Percentiles rank a stretch among this genome's conserved stretches.
These are phyloP conservation scores for Trichoderma parareesei DNA, from an alignment of 495 filamentous ascomycete species.

Conservation along the genomic window DNA sequence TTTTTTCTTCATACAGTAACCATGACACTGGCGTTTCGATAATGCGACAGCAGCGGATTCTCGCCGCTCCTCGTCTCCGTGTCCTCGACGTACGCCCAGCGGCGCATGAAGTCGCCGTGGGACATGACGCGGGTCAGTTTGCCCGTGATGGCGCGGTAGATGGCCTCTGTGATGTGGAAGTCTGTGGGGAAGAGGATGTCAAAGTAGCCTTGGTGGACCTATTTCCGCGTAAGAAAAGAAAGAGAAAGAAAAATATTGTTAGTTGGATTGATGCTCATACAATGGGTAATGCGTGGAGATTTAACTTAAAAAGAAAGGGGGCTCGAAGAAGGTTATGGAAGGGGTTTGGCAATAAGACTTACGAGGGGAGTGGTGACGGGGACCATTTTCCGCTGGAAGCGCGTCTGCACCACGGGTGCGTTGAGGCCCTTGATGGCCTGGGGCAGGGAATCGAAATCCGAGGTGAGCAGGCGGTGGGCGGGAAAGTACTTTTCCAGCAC, in stretches of 20 bases:
- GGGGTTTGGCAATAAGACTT: slow-evolving; percentile 25
- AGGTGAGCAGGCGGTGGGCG: slow-evolving; percentile 75
- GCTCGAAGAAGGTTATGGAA: too few species aligned
- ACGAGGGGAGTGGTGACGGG: slow-evolving; percentile 88
- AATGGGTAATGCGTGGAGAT: not conserved
- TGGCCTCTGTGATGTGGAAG: slow-evolving; percentile 76
- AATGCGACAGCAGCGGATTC: slow-evolving; percentile 89
- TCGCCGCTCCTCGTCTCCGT: slow-evolving; percentile 84
- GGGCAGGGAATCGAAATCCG: slow-evolving; percentile 82
- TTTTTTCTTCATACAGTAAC: slow-evolving; percentile 52
- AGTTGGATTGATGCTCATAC: slow-evolving; percentile 6
- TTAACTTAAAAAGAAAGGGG: not conserved
- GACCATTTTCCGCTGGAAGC: slow-evolving; percentile 76
- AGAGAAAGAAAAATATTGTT: too few species aligned
- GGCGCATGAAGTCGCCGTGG: slow-evolving; percentile 82
- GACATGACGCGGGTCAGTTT: slow-evolving; percentile 75
- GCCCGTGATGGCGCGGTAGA: slow-evolving; percentile 86
- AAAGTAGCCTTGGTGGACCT: slow-evolving; percentile 98
- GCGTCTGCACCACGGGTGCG: slow-evolving; percentile 91
- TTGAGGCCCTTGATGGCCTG: slow-evolving; percentile 76
- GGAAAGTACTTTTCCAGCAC: slow-evolving; percentile 81
- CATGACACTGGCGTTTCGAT: slow-evolving; percentile 87
- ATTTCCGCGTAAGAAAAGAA: not conserved
- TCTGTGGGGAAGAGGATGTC: slow-evolving; percentile 98
- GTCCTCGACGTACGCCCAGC: slow-evolving; percentile 86